A percentile compares a stretch with the other conserved stretches of the same genome.
These are phyloP conservation scores for Candida patagonica DNA, from an alignment of 805 yeast genomes.

Conservation along the genomic window DNA sequence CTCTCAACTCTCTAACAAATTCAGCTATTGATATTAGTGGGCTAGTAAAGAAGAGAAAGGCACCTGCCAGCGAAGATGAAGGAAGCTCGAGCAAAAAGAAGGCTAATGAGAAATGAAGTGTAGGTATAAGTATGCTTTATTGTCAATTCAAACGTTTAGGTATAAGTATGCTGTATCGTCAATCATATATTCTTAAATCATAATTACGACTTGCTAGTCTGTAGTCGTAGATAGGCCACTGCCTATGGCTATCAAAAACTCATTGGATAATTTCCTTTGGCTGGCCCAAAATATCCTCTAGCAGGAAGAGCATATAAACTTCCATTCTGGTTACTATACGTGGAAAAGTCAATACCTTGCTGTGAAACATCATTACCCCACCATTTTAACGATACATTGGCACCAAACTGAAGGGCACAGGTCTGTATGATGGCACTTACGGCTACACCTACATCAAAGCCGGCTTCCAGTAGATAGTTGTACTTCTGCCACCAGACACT, in stretches of 20 bases:
- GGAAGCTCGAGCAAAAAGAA: not conserved
- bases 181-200: too few relatives aligned
- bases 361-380: conserved; percentile 46
- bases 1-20: not conserved
- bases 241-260: too few relatives aligned
- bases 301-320: conserved; percentile 6
- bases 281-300: conserved; percentile 6
- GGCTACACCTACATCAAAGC: conserved; percentile 42
- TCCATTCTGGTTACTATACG: not conserved
- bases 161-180: too few relatives aligned
- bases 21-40: conserved; percentile 23
- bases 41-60: conserved; percentile 19
- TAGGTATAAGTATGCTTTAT: too few relatives aligned
- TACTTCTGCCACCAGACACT: conserved; percentile 46
- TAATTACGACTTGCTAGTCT: too few relatives aligned
- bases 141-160: too few relatives aligned
- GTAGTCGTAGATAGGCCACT: too few relatives aligned
- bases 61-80: not conserved
- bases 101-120: not conserved
- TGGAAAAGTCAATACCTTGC: conserved; percentile 4
- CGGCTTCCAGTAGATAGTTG: conserved; percentile 40
- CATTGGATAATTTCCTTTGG: conserved; percentile 18
- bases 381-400: conserved; percentile 31
- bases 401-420: conserved; percentile 31
- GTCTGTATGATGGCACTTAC: conserved; percentile 38